Evolutionary conservation across 352 stramenopile species (phyloP).

Genomic region (Phytophthora pistaciae): DNA sequence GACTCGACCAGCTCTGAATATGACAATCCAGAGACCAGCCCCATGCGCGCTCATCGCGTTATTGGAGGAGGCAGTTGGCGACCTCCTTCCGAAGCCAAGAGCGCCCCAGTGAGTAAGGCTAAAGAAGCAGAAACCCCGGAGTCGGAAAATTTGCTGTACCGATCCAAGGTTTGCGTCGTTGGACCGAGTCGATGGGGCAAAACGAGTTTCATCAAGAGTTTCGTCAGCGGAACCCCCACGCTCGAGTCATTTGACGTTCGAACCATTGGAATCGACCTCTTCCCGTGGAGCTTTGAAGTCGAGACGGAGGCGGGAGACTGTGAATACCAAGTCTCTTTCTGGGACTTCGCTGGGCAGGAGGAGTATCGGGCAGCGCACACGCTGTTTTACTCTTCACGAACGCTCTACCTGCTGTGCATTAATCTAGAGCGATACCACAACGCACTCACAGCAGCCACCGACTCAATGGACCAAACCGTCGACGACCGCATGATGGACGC

Average conservation of each 20-base stretch:
- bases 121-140: not conserved
- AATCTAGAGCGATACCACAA: conserved; percentile 20
- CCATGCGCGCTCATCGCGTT: not conserved
- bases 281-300: conserved; percentile 35
- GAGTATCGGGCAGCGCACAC: conserved; percentile 20
- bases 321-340: conserved; percentile 20
- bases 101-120: not conserved
- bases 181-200: conserved; percentile 43
- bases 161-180: conserved; percentile 41
- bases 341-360: conserved; percentile 25
- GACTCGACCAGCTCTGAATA: not conserved
- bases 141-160: conserved; percentile 14
- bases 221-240: conserved; percentile 14
- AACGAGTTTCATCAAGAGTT: conserved; percentile 44
- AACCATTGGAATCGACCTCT: conserved; percentile 47
- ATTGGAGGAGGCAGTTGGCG: not conserved
- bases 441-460: not conserved
- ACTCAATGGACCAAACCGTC: conserved; percentile 1
- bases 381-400: conserved; percentile 23
- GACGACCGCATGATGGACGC: conserved; percentile 9
- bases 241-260: conserved; percentile 31
- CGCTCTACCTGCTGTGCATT: conserved; percentile 23
- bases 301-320: conserved; percentile 7
- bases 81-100: not conserved
- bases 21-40: conserved; percentile 6